Percentiles rank a stretch among this genome's conserved stretches.
Conservation (phyloP, 169 alveolate species). For the Babesia gibsoni region DNA sequence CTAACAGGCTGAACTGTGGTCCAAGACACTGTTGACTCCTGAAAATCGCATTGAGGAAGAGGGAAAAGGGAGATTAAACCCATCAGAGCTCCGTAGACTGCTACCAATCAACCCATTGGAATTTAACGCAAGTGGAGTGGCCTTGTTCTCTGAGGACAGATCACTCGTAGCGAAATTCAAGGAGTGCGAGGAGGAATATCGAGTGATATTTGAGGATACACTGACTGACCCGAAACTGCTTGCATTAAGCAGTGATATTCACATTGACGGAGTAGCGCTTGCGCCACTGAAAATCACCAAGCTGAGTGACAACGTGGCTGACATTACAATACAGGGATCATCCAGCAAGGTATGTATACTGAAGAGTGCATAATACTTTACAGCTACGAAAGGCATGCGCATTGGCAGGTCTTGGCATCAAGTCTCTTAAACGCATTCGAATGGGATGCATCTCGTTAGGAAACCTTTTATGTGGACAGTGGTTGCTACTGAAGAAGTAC, state of each 20-base stretch:
- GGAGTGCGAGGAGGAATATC: constrained; percentile 48
- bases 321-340: constrained; percentile 28
- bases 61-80: constrained; percentile 9
- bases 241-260: constrained; percentile 19
- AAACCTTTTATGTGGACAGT: constrained; percentile 41
- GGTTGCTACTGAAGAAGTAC: constrained; percentile 44
- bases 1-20: constrained; percentile 37
- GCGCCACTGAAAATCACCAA: constrained; percentile 24
- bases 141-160: constrained; percentile 48
- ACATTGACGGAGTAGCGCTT: constrained; percentile 45
- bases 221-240: constrained; percentile 39
- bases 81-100: constrained; percentile 21
- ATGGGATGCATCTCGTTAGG: constrained; percentile 43
- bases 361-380: background rate
- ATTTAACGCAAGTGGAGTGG: constrained; percentile 35
- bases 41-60: constrained; percentile 49
- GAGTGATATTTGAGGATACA: constrained; percentile 32
- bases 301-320: constrained; percentile 3
- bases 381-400: constrained; percentile 57
- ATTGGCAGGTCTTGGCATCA: constrained; percentile 56
- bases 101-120: constrained; percentile 53
- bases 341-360: constrained; percentile 31
- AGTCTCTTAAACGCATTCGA: constrained; percentile 30
- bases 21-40: constrained; percentile 37
- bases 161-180: background rate